Percentiles rank a stretch among this genome's conserved stretches.
Evolutionary conservation across 2,329 filamentous ascomycete genomes (phyloP).

Genomic region (Hypocreales sp.): DNA sequence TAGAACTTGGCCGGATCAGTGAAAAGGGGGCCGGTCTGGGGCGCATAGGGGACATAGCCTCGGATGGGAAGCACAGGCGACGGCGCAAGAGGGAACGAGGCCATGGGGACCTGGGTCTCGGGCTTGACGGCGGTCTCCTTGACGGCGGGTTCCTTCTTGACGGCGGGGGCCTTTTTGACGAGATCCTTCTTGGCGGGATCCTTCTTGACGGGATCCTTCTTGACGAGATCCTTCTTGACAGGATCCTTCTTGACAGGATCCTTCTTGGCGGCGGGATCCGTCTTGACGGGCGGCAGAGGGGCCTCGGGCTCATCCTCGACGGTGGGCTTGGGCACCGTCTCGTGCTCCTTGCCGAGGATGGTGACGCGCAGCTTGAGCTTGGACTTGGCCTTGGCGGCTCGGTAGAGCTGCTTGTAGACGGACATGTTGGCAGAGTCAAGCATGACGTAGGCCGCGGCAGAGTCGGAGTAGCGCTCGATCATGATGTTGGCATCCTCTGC

Average conservation of each 20-base stretch:
- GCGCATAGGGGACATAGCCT: not conserved
- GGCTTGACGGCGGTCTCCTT: not conserved
- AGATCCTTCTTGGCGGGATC: not conserved
- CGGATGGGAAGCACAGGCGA: no score
- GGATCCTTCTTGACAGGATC: slow-evolving; percentile 13
- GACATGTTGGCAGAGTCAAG: slow-evolving; percentile 64
- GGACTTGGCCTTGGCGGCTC: slow-evolving; percentile 92
- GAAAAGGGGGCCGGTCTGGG: not conserved
- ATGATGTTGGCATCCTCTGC: slow-evolving; percentile 25
- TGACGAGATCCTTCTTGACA: slow-evolving; percentile 1
- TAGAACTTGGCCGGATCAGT: no score
- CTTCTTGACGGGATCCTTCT: not conserved
- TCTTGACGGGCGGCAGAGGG: slow-evolving; percentile 4
- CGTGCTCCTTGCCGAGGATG: slow-evolving; percentile 19
- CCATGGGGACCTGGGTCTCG: not conserved
- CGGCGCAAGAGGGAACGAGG: no score
- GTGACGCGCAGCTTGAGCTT: slow-evolving; percentile 83
- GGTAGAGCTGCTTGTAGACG: slow-evolving; percentile 93
- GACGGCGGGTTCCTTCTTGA: not conserved
- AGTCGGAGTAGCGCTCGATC: slow-evolving; percentile 93
- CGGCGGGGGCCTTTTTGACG: slow-evolving; percentile 14
- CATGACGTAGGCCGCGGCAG: slow-evolving; percentile 62
- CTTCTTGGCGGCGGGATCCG: not conserved
- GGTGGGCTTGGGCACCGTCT: slow-evolving; percentile 21
- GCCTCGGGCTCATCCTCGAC: slow-evolving; percentile 33